Evolutionary conservation across 139 green algal species (phyloP), one percentile per base, ranked within the genome.

Genomic region (Edaphochlamys debaryana): DNA sequence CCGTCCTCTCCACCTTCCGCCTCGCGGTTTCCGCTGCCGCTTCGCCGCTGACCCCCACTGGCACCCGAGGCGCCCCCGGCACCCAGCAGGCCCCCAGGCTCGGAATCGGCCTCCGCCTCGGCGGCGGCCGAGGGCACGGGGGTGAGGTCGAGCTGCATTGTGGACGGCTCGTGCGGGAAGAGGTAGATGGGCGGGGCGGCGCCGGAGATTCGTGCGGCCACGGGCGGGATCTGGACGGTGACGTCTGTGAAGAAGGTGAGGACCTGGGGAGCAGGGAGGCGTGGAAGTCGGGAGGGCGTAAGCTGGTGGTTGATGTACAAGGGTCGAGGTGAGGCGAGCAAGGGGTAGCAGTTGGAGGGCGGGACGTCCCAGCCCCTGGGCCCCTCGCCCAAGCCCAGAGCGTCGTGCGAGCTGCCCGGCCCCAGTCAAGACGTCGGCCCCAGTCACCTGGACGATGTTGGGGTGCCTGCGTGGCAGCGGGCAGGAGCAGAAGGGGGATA

Each of bases 91-190:
- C n/a, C n/a, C n/a, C n/a, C n/a, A n/a, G n/a, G n/a, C n/a, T n/a
- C n/a, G n/a, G n/a, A n/a, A n/a, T n/a, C n/a, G n/a, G n/a, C 30
- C 42, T 23, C n/a, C 69, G 71, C 42, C 48, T 68, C 62, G 4
- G 15, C 30, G 30, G 70, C 48, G 30, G 70, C 58, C 9, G 70
- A 78, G 36, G 72, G 34, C 37, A 80, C 36, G 1, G 56, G 72
- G 8, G 72, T 80, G 45, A 90, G 45, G 95, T 98, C 89, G 98
- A 99, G 85, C 85, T 99, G 66, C 85, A 92, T 69, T 95, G 98
- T 98, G 30, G 96, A 98, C 82, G 99, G 64, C 40, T 84, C 66
- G 36, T 76, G 64, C 22, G 78, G 78, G 1, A 68, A 32, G 13
- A 76, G 78, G n/a, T 67, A 36, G 64, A 76, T 75, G 77, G 48